A percentile compares a stretch with the other conserved stretches of the same genome.
phyloP scores from a whole-genome alignment of 805 yeast species.

The Nakazawaea siamensis region DNA sequence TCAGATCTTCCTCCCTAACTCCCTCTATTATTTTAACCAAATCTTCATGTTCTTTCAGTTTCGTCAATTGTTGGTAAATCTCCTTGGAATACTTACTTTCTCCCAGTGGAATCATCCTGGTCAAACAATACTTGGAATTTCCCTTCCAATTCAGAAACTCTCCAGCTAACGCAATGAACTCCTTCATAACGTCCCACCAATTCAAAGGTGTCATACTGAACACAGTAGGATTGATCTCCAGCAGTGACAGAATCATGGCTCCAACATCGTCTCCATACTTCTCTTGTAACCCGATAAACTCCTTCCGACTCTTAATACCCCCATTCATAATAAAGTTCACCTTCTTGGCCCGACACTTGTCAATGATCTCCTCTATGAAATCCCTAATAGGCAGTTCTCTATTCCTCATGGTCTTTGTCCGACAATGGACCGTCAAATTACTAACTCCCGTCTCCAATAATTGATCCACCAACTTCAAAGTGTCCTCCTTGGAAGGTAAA shows the following conservation, averaged over 20 bases:
- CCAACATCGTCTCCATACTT: conserved; percentile 56
- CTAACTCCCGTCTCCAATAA: conserved; percentile 72
- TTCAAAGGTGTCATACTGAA: conserved; percentile 39
- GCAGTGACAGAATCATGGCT: conserved; percentile 89
- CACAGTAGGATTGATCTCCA: conserved; percentile 80
- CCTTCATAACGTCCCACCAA: conserved; percentile 48
- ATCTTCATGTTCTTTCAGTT: conserved; percentile 47
- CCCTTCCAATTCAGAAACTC: conserved; percentile 54
- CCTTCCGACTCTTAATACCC: conserved; percentile 46
- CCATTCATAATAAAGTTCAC: conserved; percentile 84
- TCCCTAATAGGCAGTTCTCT: conserved; percentile 74
- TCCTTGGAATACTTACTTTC: conserved; percentile 20
- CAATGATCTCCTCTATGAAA: conserved; percentile 53
- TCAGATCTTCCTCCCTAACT: conserved; percentile 4
- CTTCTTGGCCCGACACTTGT: conserved; percentile 49
- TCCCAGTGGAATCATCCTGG: conserved; percentile 59
- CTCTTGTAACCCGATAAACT: conserved; percentile 42
- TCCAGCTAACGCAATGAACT: conserved; percentile 47
- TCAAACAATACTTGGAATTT: conserved; percentile 75
- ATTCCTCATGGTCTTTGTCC: conserved; percentile 83
- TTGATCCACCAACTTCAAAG: conserved; percentile 49
- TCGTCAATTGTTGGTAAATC: conserved; percentile 48
- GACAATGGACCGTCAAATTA: conserved; percentile 85
- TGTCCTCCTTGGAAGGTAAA: conserved; percentile 52
- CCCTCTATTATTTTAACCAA: conserved; percentile 31